phyloP scores from a whole-genome alignment of 495 filamentous ascomycete species.

The Xylaria palmicola region DNA sequence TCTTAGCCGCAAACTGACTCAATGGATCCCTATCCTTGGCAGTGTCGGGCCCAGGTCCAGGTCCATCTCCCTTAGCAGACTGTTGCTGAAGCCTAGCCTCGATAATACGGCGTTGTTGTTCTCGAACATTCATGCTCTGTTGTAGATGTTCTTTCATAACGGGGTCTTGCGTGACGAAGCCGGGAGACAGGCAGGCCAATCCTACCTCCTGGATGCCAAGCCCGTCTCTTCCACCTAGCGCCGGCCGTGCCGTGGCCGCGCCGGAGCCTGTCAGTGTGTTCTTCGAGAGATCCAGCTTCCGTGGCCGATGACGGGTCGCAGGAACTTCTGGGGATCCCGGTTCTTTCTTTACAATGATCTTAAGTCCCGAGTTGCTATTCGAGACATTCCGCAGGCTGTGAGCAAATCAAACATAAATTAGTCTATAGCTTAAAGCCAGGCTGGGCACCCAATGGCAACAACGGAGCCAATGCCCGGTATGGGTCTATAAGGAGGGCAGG shows the following conservation, averaged over 20 bases:
- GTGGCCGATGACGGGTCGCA: slow-evolving; percentile 75
- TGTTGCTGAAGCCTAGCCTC: slow-evolving; percentile 87
- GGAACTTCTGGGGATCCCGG: slow-evolving; percentile 79
- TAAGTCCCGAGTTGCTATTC: slow-evolving; percentile 56
- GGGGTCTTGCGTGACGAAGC: slow-evolving; percentile 95
- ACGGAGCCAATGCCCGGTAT: neutral
- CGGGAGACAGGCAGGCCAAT: slow-evolving; percentile 89
- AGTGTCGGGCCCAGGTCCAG: slow-evolving; percentile 22
- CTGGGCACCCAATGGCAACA: neutral
- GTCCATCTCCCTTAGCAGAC: slow-evolving; percentile 65
- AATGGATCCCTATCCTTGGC: slow-evolving; percentile 54
- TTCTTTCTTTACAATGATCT: slow-evolving; percentile 96
- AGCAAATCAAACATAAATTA: slow-evolving; percentile 16
- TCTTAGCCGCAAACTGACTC: slow-evolving; percentile 59
- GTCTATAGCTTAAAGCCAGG: neutral
- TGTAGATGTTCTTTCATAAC: slow-evolving; percentile 93
- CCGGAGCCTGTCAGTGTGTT: slow-evolving; percentile 57
- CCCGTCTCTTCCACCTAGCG: slow-evolving; percentile 74
- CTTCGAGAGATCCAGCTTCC: slow-evolving; percentile 84
- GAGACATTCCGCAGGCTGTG: slow-evolving; percentile 53
- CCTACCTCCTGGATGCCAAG: slow-evolving; percentile 89
- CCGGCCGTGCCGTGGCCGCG: slow-evolving; percentile 65
- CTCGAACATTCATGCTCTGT: slow-evolving; percentile 87
- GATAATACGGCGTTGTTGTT: slow-evolving; percentile 93
- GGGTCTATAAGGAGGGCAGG: neutral